A percentile compares a stretch with the other conserved stretches of the same genome.
phyloP scores from a whole-genome alignment of 495 filamentous ascomycete species.

The Hapsidospora chrysogenum region DNA sequence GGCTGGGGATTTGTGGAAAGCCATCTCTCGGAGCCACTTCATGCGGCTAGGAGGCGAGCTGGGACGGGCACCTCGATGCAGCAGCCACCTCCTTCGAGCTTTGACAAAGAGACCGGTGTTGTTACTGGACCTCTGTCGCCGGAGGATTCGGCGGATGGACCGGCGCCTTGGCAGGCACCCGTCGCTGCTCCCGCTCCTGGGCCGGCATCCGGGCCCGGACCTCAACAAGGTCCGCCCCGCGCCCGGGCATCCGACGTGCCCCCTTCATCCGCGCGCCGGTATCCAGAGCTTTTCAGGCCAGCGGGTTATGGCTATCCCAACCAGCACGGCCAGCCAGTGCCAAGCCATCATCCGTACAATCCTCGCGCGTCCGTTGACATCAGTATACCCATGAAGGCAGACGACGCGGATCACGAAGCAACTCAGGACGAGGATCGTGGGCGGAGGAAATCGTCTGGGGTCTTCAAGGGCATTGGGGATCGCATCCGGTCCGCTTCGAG shows the following conservation, averaged over 20 bases:
- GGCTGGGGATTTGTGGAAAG: slow-evolving; percentile 29
- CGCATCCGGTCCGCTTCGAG: slow-evolving; percentile 12
- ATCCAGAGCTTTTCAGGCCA: slow-evolving; percentile 13
- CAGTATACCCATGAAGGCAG: neutral
- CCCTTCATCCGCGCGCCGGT: slow-evolving; percentile 21
- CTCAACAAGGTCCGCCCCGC: no score
- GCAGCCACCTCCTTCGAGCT: slow-evolving; percentile 14
- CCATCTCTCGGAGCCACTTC: slow-evolving; percentile 23
- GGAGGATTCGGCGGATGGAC: no score
- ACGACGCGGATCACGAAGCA: neutral
- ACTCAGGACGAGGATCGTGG: slow-evolving; percentile 7
- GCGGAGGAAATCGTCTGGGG: slow-evolving; percentile 17
- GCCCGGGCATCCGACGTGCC: slow-evolving; percentile 15
- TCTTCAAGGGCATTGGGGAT: slow-evolving; percentile 18
- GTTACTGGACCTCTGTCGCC: no score
- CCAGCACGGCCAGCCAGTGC: neutral
- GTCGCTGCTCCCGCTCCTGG: no score
- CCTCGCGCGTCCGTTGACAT: neutral
- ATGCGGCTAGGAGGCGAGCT: neutral
- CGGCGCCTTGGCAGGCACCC: no score
- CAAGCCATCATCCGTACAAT: neutral
- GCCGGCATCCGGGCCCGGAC: no score
- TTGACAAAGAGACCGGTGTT: slow-evolving; percentile 31
- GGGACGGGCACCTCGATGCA: slow-evolving; percentile 14
- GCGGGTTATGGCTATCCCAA: neutral